Evolutionary conservation across 2,329 filamentous ascomycete species (phyloP).

Genomic region (Dissoconium aciculare): DNA sequence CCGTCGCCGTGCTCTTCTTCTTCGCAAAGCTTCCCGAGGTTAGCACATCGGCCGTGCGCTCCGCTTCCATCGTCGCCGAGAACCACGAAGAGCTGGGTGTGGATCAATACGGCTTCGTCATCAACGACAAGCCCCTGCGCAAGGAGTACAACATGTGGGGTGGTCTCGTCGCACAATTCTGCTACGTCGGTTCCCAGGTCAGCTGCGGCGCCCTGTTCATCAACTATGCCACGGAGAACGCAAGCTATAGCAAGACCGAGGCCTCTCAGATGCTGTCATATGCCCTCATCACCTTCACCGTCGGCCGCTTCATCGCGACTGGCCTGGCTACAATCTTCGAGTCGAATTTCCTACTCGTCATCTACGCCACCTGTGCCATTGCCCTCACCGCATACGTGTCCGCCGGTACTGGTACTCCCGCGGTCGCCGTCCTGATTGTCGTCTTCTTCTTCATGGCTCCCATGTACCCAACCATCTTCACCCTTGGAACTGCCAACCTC

Average conservation of each 20-base stretch:
- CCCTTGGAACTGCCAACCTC: constrained; percentile 27
- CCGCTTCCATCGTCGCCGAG: constrained; percentile 17
- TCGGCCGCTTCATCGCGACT: constrained; percentile 27
- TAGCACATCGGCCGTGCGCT: constrained; percentile 14
- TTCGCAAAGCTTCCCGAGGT: constrained; percentile 27
- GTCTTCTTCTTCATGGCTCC: constrained; percentile 27
- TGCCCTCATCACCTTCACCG: constrained; percentile 26
- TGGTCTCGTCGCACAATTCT: constrained; percentile 25
- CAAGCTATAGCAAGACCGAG: constrained; percentile 16
- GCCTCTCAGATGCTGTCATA: constrained; percentile 27
- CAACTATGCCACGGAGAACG: constrained; percentile 27
- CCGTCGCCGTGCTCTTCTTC: constrained; percentile 24
- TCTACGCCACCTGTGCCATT: constrained; percentile 23
- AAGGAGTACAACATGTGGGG: constrained; percentile 29
- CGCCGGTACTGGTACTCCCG: constrained; percentile 19
- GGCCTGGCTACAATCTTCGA: constrained; percentile 23
- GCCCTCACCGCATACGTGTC: constrained; percentile 23
- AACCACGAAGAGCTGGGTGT: constrained; percentile 18
- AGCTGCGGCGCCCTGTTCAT: constrained; percentile 26
- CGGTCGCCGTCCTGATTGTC: constrained; percentile 23
- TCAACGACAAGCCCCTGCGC: constrained; percentile 23
- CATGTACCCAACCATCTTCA: constrained; percentile 28
- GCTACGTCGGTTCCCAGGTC: constrained; percentile 27
- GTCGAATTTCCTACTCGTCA: constrained; percentile 24
- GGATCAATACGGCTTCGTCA: constrained; percentile 20